Base-by-base conservation (phyloP, 306 rosid genomes). In the Inga oerstediana region DNA sequence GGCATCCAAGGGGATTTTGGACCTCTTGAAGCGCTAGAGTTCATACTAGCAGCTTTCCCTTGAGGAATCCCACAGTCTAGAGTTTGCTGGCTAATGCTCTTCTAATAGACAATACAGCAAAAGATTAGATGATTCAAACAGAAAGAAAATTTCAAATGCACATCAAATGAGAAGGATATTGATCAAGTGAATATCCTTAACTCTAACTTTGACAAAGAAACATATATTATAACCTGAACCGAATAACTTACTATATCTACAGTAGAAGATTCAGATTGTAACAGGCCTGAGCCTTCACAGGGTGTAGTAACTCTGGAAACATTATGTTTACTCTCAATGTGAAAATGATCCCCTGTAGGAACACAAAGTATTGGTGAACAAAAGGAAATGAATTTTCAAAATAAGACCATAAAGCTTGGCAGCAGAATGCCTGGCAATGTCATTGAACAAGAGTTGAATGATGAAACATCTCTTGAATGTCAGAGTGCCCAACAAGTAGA, bases 1-100 rank as follows among this genome's bases (percentile, higher is more conserved):
- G 98, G 95, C 91, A 95, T 87, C 94, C 95, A 93, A 16, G 98
- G 95, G 32, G 98, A 95, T 79, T 77, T 88, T 8, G 97, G 98
- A 79, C 79, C 52, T 85, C 76, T 92, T 76, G 64, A 66, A 46
- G 85, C 10, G 66, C 83, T 86, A 82, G 97, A 84, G 84, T 82
- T 87, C 75, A 78, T n/a, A 45, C 85, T 85, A 59, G 88, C 75
- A 83, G 84, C 89, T 75, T 83, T 88, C 85, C 70, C 93, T 71
- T 81, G 84, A 81, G 83, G 78, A 79, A 76, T 61, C 82, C 90
- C 89, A 76, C 71, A 41, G 48, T 78, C 80, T 43, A 86, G 68
- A 72, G 59, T 46, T 24, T 82, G 81, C 80, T 79, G 86, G 61
- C 78, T 69, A 59, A 43, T 24, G 45, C 77, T 76, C 77, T 75